A percentile compares a stretch with the other conserved stretches of the same genome.
These are phyloP conservation scores for Cercophora scortea DNA, from an alignment of 495 filamentous ascomycete genomes.

Conservation along the genomic window DNA sequence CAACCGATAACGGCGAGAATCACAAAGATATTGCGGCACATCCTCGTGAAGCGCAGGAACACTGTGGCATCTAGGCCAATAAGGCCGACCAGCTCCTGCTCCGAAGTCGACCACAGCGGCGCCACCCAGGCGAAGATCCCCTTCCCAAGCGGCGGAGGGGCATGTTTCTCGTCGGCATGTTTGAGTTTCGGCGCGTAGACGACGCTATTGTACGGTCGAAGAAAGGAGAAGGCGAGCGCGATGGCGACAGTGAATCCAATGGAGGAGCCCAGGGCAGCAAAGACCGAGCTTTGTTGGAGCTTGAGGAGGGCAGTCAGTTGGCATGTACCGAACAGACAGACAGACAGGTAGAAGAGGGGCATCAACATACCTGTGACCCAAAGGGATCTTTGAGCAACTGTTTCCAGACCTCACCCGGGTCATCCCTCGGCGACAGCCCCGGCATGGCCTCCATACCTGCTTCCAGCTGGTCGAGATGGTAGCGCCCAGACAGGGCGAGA, in stretches of 20 bases:
- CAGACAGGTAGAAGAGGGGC: not conserved
- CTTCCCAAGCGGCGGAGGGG: conserved; percentile 83
- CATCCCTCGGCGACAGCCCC: conserved; percentile 8
- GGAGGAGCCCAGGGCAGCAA: conserved; percentile 77
- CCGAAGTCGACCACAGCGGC: conserved; percentile 68
- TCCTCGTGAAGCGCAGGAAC: conserved; percentile 79
- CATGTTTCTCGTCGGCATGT: conserved; percentile 84
- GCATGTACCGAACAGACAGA: not conserved
- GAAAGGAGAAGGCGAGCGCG: conserved; percentile 71
- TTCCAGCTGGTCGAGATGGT: too few relatives aligned
- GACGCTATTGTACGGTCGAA: conserved; percentile 81
- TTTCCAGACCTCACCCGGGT: conserved; percentile 27
- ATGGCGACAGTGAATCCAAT: conserved; percentile 63
- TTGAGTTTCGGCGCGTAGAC: conserved; percentile 95
- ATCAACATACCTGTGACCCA: not conserved
- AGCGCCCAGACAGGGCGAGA: too few relatives aligned
- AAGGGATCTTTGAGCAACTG: conserved; percentile 41
- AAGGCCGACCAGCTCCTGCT: conserved; percentile 64
- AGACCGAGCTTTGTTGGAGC: conserved; percentile 45
- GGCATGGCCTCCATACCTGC: too few relatives aligned
- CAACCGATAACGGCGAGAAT: conserved; percentile 66
- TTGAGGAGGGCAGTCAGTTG: conserved; percentile 4
- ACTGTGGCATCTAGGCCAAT: conserved; percentile 86
- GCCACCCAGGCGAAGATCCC: conserved; percentile 78
- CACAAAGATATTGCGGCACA: conserved; percentile 89